Conservation (phyloP, 495 filamentous ascomycete species). For the Penicillium desertorum region DNA sequence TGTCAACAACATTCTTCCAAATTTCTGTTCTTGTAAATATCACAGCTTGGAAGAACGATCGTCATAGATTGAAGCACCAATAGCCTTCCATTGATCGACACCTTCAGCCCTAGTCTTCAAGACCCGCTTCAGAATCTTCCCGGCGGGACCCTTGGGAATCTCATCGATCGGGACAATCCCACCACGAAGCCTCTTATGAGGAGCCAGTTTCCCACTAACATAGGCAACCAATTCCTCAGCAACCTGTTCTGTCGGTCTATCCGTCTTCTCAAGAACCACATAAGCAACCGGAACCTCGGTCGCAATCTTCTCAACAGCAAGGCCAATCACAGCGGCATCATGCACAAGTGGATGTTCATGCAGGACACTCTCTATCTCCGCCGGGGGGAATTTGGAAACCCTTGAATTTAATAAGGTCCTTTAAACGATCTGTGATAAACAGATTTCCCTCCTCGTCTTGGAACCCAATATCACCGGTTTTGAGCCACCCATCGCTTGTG, state of each 20-base stretch:
- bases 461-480: constrained; percentile 58
- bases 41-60: constrained; percentile 6
- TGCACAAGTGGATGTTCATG: constrained; percentile 61
- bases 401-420: constrained; percentile 50
- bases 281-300: constrained; percentile 75
- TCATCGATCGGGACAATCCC: constrained; percentile 7
- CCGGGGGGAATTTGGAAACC: constrained; percentile 71
- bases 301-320: constrained; percentile 56
- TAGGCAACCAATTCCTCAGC: neutral
- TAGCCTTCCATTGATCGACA: neutral
- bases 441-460: constrained; percentile 47
- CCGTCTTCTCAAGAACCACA: constrained; percentile 43
- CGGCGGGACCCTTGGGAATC: constrained; percentile 11
- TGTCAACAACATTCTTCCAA: too few relatives aligned
- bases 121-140: constrained; percentile 17
- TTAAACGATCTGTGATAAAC: constrained; percentile 57
- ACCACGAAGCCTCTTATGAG: constrained; percentile 14
- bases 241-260: constrained; percentile 31
- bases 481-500: constrained; percentile 55
- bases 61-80: neutral
- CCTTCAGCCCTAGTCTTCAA: constrained; percentile 2
- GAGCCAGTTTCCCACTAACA: neutral
- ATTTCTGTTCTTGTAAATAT: neutral
- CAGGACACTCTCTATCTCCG: constrained; percentile 70
- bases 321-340: constrained; percentile 70